phyloP scores from a whole-genome alignment of 805 yeast genomes.

The Monosporozyma yasuniensis region DNA sequence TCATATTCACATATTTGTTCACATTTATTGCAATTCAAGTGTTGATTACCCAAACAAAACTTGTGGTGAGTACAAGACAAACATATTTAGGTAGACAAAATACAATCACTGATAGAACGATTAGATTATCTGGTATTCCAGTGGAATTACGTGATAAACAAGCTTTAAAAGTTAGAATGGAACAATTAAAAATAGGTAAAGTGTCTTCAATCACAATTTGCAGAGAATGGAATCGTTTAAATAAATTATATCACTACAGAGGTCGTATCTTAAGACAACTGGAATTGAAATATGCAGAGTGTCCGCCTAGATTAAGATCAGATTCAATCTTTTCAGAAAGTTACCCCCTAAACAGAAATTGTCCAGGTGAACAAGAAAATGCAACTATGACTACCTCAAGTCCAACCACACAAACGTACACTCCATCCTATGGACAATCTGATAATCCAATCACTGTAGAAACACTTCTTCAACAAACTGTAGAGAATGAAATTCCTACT shows the following conservation, averaged over 20 bases:
- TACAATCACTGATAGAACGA: constrained; percentile 85
- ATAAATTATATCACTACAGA: constrained; percentile 54
- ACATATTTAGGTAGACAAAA: constrained; percentile 74
- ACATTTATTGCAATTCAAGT: constrained; percentile 55
- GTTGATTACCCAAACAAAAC: constrained; percentile 59
- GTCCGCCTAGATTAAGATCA: constrained; percentile 22
- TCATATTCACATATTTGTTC: constrained; percentile 77
- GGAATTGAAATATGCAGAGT: constrained; percentile 42
- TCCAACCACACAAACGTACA: not conserved
- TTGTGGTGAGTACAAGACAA: constrained; percentile 73
- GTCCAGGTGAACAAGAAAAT: not conserved
- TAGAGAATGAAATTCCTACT: not conserved
- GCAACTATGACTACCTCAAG: not conserved
- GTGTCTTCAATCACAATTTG: constrained; percentile 74
- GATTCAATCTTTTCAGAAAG: constrained; percentile 18
- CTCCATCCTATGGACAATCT: not conserved
- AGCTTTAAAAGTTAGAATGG: constrained; percentile 66
- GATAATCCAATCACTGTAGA: constrained; percentile 4
- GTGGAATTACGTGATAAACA: constrained; percentile 63
- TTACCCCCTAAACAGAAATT: constrained; percentile 13
- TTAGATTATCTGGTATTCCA: constrained; percentile 82
- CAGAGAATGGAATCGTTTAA: constrained; percentile 75
- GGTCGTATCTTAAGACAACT: constrained; percentile 42
- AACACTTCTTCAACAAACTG: constrained; percentile 1
- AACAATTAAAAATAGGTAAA: constrained; percentile 67